A percentile compares a stretch with the other conserved stretches of the same genome.
Evolutionary conservation across 192 early-diverging fungal species (phyloP).

Genomic region (Backusella luteola): DNA sequence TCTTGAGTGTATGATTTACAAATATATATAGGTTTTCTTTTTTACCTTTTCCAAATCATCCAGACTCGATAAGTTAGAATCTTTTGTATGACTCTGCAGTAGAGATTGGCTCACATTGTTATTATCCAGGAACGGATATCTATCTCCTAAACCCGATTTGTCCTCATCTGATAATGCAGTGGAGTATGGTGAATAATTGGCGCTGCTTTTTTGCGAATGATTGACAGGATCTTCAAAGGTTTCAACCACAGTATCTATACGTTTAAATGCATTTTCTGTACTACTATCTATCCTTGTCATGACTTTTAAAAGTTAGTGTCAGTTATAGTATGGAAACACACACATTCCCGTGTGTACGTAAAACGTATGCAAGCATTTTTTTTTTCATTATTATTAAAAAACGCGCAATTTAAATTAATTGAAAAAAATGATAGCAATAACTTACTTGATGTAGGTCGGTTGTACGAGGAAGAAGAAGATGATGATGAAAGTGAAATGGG

Average conservation of each 20-base stretch:
- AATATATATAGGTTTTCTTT: background rate
- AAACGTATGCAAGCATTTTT: background rate
- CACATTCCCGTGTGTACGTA: background rate
- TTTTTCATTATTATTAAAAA: background rate
- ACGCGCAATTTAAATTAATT: background rate
- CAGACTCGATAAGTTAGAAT: constrained; percentile 4
- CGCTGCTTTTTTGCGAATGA: constrained; percentile 2
- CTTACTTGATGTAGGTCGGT: constrained; percentile 13
- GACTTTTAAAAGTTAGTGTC: background rate
- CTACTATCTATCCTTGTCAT: constrained; percentile 13
- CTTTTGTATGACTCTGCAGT: background rate
- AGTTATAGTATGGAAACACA: background rate
- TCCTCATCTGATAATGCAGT: background rate
- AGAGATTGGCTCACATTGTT: background rate
- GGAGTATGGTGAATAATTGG: background rate
- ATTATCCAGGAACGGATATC: background rate
- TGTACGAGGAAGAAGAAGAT: background rate
- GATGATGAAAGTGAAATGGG: constrained; percentile 12
- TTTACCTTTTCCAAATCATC: constrained; percentile 21
- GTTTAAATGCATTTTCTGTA: constrained; percentile 19
- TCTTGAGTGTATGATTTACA: background rate
- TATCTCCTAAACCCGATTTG: background rate
- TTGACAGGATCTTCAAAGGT: background rate
- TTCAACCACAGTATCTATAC: constrained; percentile 16
- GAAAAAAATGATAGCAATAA: background rate